Conservation (phyloP, 768 basidiomycete species). For the Tricholoma flavovirens region DNA sequence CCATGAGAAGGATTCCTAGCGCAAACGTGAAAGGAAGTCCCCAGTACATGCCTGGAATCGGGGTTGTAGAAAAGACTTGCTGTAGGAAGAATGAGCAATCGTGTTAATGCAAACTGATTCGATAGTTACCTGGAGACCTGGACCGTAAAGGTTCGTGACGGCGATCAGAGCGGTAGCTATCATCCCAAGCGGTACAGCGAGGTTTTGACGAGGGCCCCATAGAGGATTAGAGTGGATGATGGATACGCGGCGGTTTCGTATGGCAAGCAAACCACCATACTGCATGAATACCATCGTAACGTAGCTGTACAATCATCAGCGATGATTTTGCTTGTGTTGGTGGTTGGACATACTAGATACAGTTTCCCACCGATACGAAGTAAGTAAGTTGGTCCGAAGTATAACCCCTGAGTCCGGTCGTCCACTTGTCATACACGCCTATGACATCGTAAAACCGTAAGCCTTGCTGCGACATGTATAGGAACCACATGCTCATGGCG, state of each 20-base stretch:
- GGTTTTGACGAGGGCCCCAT: constrained; percentile 3
- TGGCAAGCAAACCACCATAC: constrained; percentile 53
- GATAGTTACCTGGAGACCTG: background rate
- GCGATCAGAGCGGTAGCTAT: constrained; percentile 12
- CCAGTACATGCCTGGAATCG: background rate
- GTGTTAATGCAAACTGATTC: background rate
- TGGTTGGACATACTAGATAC: background rate
- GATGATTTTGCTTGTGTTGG: background rate
- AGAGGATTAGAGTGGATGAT: constrained; percentile 51
- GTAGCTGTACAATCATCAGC: constrained; percentile 22
- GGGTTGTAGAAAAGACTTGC: background rate
- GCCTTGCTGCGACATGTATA: background rate
- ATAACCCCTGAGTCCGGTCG: background rate
- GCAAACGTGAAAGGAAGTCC: background rate
- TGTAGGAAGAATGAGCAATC: background rate
- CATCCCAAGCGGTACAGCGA: constrained; percentile 28
- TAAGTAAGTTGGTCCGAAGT: background rate
- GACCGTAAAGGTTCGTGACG: background rate
- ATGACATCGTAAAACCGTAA: background rate
- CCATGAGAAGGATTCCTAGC: background rate
- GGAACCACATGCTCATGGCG: constrained; percentile 1
- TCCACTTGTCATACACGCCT: background rate
- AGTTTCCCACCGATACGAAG: background rate
- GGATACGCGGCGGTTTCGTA: constrained; percentile 48
- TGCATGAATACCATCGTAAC: constrained; percentile 54